Base-by-base conservation (phyloP, 2,329 filamentous ascomycete genomes). In the Colletotrichum simmondsii region DNA sequence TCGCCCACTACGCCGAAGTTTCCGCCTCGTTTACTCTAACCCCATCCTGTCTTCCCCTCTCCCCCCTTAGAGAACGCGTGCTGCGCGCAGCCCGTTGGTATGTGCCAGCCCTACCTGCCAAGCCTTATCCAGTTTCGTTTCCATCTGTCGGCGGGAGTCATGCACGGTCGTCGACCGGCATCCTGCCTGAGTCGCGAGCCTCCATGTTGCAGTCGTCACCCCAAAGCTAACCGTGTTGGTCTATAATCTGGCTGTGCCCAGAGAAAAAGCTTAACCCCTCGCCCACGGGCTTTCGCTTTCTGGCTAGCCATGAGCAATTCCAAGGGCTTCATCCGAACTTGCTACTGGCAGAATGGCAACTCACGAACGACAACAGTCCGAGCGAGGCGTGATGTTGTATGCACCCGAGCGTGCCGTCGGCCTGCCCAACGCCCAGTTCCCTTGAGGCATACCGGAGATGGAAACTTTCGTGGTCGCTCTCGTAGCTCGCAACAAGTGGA, bases 251-350 rank as follows among this genome's bases (percentile, higher is more conserved):
- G 64, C 16, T 11, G 42, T 19, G 37, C 11, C 16, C 16, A 5
- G 19, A n/a, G 26, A 46, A 42, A 68, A 72, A 72, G 65, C 69
- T 63, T 64, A 69, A 59, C 12, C n/a, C 53, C 30, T 53, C 26
- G 16, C 16, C 30, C 11, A 24, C 24, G 53, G 59, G 35, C 37
- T 22, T 28, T 46, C 37, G 12, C 59, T 35, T 14, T 24, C 3
- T 42, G 22, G 58, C 1, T 12, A 46, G 28, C 12, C 19, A 14
- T 8, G 52, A 26, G 19, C n/a, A 37, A 22, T 24, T 53, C 46
- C 46, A 28, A 49, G 22, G 42, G 66, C 56, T 61, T 65, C 66
- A 28, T 70, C 70, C 54, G 60, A 72, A 61, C 32, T 72, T 72
- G 26, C 30, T 24, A 52, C n/a, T 65, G 70, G 66, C 53, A 70